These are phyloP conservation scores for Hymenoscyphus salicellus DNA, from an alignment of 2,329 filamentous ascomycete species.

Conservation along the genomic window DNA sequence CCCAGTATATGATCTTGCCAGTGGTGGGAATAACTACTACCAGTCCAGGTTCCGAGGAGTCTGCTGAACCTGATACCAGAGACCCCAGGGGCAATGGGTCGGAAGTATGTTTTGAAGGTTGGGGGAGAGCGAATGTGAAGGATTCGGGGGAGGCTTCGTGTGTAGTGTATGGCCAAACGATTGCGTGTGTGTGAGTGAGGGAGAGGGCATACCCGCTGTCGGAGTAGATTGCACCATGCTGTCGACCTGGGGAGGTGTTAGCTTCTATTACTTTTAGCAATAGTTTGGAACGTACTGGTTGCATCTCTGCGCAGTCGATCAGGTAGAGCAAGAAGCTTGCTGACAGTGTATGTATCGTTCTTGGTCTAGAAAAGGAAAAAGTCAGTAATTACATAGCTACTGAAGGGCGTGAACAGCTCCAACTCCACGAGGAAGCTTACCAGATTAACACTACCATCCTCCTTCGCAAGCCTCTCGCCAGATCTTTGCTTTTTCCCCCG, in stretches of 20 bases:
- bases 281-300: slow-evolving; percentile 52
- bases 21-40: slow-evolving; percentile 80
- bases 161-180: slow-evolving; percentile 87
- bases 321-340: slow-evolving; percentile 78
- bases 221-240: slow-evolving; percentile 64
- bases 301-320: slow-evolving; percentile 68
- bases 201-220: slow-evolving; percentile 72
- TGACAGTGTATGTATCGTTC: slow-evolving; percentile 80
- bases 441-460: slow-evolving; percentile 64
- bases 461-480: slow-evolving; percentile 65
- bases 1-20: slow-evolving; percentile 91
- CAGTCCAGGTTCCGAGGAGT: slow-evolving; percentile 77
- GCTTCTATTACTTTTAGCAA: slow-evolving; percentile 11
- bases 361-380: slow-evolving; percentile 58
- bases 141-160: slow-evolving; percentile 68
- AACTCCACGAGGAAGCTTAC: slow-evolving; percentile 43
- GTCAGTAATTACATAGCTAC: slow-evolving; percentile 2
- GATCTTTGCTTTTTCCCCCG: slow-evolving; percentile 61
- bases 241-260: slow-evolving; percentile 47
- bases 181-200: slow-evolving; percentile 75
- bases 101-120: slow-evolving; percentile 61
- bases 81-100: slow-evolving; percentile 79
- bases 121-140: slow-evolving; percentile 75
- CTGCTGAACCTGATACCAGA: slow-evolving; percentile 74
- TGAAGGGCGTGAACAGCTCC: not conserved